Conservation (phyloP, 2,329 filamentous ascomycete genomes). For the Grosmannia huntii region DNA sequence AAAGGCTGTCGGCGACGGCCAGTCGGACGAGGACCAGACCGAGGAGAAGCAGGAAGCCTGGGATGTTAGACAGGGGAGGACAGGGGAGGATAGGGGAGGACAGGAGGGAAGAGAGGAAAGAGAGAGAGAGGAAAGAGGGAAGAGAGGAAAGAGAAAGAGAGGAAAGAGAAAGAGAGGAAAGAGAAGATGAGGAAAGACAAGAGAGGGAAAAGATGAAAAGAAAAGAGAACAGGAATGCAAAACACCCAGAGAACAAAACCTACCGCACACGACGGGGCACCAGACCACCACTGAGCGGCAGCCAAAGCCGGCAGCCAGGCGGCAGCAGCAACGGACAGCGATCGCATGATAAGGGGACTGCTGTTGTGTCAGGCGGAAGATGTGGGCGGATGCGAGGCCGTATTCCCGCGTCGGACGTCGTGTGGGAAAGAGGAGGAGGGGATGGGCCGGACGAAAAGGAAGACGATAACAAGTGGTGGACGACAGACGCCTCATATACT, state of each 20-base stretch:
- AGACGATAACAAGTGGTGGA: background rate
- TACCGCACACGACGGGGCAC: conserved; percentile 2
- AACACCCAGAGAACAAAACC: background rate
- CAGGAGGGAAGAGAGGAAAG: too few relatives aligned
- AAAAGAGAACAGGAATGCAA: background rate
- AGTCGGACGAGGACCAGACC: conserved; percentile 20
- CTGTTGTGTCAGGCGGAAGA: background rate
- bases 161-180: too few relatives aligned
- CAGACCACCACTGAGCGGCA: conserved; percentile 3
- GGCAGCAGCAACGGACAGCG: background rate
- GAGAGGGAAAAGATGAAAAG: background rate
- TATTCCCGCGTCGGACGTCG: background rate
- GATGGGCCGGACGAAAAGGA: background rate
- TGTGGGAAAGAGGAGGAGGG: background rate
- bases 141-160: conserved; percentile 4
- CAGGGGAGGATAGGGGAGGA: conserved; percentile 5
- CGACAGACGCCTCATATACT: background rate
- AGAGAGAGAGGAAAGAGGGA: background rate
- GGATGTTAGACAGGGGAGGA: background rate
- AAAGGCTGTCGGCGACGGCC: conserved; percentile 20
- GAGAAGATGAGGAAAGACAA: too few relatives aligned
- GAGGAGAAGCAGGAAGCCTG: conserved; percentile 31
- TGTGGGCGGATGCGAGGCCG: background rate
- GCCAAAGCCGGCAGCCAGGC: conserved; percentile 6
- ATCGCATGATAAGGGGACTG: background rate